These are phyloP conservation scores for Xerocomus amazonicus DNA, from an alignment of 1,284 basidiomycete species.

Conservation along the genomic window DNA sequence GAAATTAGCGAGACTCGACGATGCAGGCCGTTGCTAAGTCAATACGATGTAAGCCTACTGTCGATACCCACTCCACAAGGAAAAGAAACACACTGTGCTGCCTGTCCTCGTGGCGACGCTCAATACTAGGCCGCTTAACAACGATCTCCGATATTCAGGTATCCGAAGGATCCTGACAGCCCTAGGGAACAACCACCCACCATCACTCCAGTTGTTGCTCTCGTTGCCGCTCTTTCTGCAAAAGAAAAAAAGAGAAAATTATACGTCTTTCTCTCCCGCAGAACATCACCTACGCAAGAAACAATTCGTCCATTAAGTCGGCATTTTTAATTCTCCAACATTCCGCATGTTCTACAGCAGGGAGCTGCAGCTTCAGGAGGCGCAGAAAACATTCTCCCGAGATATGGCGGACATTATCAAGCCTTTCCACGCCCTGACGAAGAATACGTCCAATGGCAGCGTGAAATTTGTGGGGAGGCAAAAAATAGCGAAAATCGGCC, in stretches of 20 bases:
- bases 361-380: slow-evolving; percentile 46
- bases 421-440: slow-evolving; percentile 87
- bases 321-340: slow-evolving; percentile 51
- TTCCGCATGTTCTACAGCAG: slow-evolving; percentile 38
- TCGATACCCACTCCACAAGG: slow-evolving; percentile 5
- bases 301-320: slow-evolving; percentile 48
- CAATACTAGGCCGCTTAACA: slow-evolving; percentile 72
- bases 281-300: slow-evolving; percentile 46
- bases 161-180: slow-evolving; percentile 68
- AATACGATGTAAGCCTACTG: slow-evolving; percentile 9
- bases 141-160: slow-evolving; percentile 52
- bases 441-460: slow-evolving; percentile 64
- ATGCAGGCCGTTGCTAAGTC: slow-evolving; percentile 64
- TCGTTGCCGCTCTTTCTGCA: slow-evolving; percentile 36
- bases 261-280: neutral
- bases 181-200: slow-evolving; percentile 66
- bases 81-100: slow-evolving; percentile 60
- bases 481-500: slow-evolving; percentile 47
- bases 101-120: slow-evolving; percentile 80
- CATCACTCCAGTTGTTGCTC: slow-evolving; percentile 59
- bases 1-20: slow-evolving; percentile 59
- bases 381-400: slow-evolving; percentile 64
- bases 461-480: slow-evolving; percentile 59
- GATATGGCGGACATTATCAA: slow-evolving; percentile 84
- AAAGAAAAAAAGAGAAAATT: slow-evolving; percentile 2